Percentiles rank a stretch among this genome's conserved stretches.
Conservation (phyloP, 495 filamentous ascomycete genomes). For the Baudoinia panamericana region DNA sequence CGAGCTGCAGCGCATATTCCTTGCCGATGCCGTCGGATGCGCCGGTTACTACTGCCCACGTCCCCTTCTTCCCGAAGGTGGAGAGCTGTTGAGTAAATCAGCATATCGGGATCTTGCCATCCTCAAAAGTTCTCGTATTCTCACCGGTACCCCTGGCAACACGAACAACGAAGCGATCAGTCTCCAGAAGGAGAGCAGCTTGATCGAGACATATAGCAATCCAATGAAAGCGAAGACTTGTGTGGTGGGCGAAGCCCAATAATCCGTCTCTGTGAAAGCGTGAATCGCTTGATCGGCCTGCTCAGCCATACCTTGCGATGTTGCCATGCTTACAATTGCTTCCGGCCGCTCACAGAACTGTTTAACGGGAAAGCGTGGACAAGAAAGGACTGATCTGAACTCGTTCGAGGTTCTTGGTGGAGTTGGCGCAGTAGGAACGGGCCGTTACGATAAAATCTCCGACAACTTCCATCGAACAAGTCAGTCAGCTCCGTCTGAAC, state of each 20-base stretch:
- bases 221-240: slow-evolving; percentile 35
- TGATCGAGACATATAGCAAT: slow-evolving; percentile 42
- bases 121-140: neutral
- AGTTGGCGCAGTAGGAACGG: no score
- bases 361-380: neutral
- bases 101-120: slow-evolving; percentile 1
- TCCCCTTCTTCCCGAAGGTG: slow-evolving; percentile 81
- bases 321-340: slow-evolving; percentile 3
- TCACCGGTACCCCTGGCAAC: slow-evolving; percentile 46
- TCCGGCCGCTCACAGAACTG: neutral
- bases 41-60: slow-evolving; percentile 89
- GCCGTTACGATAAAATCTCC: no score
- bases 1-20: slow-evolving; percentile 84
- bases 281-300: neutral
- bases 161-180: slow-evolving; percentile 66
- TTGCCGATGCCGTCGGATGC: slow-evolving; percentile 96
- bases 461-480: no score
- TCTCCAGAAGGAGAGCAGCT: slow-evolving; percentile 47
- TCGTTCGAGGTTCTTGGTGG: neutral
- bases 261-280: neutral
- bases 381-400: neutral
- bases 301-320: slow-evolving; percentile 6
- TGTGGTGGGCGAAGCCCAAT: slow-evolving; percentile 12
- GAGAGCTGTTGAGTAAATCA: slow-evolving; percentile 47
- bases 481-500: no score